These are phyloP conservation scores for Aspergillus alliaceus DNA, from an alignment of 2,329 filamentous ascomycete species.

Conservation along the genomic window DNA sequence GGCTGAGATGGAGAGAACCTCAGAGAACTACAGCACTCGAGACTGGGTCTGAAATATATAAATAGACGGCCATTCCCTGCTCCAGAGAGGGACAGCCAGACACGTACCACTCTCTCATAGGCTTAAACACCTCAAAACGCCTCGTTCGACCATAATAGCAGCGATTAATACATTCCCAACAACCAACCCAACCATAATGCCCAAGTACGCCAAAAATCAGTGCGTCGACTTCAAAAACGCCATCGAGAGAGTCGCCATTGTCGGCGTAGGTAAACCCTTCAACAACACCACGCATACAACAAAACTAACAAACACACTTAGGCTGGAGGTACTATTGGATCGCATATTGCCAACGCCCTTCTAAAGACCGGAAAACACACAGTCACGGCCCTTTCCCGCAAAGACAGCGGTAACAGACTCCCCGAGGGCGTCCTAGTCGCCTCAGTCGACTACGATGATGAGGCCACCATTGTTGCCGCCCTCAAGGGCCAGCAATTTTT, in stretches of 20 bases:
- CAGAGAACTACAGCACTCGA: neutral
- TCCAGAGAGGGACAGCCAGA: neutral
- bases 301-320: conserved; percentile 18
- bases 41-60: conserved; percentile 12
- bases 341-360: conserved; percentile 34
- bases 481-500: conserved; percentile 58
- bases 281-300: neutral
- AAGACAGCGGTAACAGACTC: conserved; percentile 41
- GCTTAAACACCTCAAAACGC: neutral
- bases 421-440: conserved; percentile 47
- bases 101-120: neutral
- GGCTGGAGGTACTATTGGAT: conserved; percentile 38
- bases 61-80: conserved; percentile 14
- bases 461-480: conserved; percentile 48
- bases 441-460: conserved; percentile 51
- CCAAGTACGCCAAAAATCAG: conserved; percentile 26
- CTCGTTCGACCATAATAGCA: conserved; percentile 5
- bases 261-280: conserved; percentile 32
- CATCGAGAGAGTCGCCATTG: conserved; percentile 40
- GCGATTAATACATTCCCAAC: conserved; percentile 1
- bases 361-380: conserved; percentile 51
- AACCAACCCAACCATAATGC: conserved; percentile 14
- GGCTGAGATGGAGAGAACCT: neutral
- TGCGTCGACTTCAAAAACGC: conserved; percentile 28
- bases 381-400: conserved; percentile 54